phyloP scores from a whole-genome alignment of 768 basidiomycete species.

The Pleurotus giganteus region DNA sequence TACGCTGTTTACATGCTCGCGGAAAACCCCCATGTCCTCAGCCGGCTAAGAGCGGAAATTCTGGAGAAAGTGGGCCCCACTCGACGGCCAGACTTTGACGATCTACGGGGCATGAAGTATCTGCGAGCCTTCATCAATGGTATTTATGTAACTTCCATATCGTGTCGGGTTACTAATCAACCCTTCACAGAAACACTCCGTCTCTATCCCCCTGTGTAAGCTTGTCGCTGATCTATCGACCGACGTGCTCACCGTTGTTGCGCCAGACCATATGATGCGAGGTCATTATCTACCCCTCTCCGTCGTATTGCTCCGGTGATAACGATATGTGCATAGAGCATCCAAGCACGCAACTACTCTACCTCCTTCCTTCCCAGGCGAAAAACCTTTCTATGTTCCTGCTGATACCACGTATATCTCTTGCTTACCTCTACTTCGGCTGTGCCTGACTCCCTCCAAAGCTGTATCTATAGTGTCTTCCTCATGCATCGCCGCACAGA shows the following conservation, averaged over 20 bases:
- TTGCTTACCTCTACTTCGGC: not conserved
- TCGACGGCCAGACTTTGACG: constrained; percentile 49
- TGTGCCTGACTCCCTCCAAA: not conserved
- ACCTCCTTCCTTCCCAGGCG: constrained; percentile 4
- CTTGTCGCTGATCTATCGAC: not conserved
- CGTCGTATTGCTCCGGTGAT: not conserved
- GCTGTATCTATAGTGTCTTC: constrained; percentile 32
- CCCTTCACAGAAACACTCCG: constrained; percentile 30
- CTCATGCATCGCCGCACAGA: constrained; percentile 43
- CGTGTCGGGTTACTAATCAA: not conserved
- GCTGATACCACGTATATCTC: constrained; percentile 4
- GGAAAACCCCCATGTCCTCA: constrained; percentile 44
- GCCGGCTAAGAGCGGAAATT: constrained; percentile 55
- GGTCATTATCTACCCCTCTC: not conserved
- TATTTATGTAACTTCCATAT: constrained; percentile 22
- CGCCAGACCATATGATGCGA: not conserved
- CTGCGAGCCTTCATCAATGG: constrained; percentile 66
- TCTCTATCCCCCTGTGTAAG: constrained; percentile 32
- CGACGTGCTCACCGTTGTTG: not conserved
- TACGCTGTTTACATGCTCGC: constrained; percentile 46
- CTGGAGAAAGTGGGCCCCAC: constrained; percentile 46
- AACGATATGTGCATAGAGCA: not conserved
- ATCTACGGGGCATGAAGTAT: constrained; percentile 62
- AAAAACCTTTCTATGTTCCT: constrained; percentile 12
- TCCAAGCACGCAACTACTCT: constrained; percentile 1